phyloP scores from a whole-genome alignment of 2,329 filamentous ascomycete genomes.

The Trichoderma sp. region DNA sequence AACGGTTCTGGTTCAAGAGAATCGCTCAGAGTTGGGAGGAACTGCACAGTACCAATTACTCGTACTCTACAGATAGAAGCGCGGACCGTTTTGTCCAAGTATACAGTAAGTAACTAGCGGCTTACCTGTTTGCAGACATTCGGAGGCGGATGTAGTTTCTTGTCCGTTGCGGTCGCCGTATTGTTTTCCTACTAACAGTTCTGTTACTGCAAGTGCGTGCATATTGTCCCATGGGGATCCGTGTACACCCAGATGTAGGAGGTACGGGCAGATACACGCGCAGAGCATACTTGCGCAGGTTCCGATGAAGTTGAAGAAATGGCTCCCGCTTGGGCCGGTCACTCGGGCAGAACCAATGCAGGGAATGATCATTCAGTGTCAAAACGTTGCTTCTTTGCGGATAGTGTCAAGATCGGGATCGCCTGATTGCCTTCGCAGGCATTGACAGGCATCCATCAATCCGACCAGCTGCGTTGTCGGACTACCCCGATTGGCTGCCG shows the following conservation, averaged over 20 bases:
- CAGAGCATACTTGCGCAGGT: neutral
- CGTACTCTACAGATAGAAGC: neutral
- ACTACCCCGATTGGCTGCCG: conserved; percentile 12
- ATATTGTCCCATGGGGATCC: neutral
- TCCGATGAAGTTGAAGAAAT: neutral
- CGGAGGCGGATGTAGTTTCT: neutral
- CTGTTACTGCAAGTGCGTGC: neutral
- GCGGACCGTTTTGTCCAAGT: neutral
- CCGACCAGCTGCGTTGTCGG: conserved; percentile 10
- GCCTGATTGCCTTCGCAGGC: conserved; percentile 13
- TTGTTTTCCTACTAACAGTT: neutral
- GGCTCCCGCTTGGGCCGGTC: neutral
- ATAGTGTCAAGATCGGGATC: conserved; percentile 3
- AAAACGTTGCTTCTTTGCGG: neutral
- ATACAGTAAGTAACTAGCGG: neutral
- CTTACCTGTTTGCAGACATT: neutral
- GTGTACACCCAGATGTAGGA: neutral
- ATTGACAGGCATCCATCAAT: neutral
- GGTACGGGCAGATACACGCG: neutral
- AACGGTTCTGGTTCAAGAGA: neutral
- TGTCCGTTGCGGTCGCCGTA: neutral
- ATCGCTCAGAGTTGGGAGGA: neutral
- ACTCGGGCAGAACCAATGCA: neutral
- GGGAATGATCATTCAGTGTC: neutral
- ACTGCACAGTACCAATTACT: neutral